Conservation (phyloP, 352 stramenopile genomes). For the Detonula confervacea region DNA sequence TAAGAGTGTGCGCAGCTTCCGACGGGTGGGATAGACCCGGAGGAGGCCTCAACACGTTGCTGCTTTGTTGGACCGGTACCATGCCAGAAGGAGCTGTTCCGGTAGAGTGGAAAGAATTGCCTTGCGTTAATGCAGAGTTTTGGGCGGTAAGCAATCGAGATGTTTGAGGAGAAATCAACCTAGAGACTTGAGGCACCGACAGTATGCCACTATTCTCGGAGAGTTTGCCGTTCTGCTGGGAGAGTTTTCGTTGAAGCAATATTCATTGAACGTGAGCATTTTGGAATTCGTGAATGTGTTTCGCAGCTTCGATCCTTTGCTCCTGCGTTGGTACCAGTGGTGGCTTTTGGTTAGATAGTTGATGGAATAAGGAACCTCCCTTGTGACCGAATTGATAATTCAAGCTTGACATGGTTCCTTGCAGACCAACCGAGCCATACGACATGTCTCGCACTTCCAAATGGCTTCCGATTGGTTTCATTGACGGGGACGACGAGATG, state of each 20-base stretch:
- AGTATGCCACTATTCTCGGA: no score
- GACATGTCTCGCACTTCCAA: slow-evolving; percentile 25
- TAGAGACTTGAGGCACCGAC: no score
- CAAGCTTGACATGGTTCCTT: slow-evolving; percentile 14
- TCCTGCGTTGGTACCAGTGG: slow-evolving; percentile 44
- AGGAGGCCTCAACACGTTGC: slow-evolving; percentile 39
- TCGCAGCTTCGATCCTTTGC: slow-evolving; percentile 50
- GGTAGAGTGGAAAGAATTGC: slow-evolving; percentile 7
- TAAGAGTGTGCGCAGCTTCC: slow-evolving; percentile 12
- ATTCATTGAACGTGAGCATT: slow-evolving; percentile 48
- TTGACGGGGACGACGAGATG: slow-evolving; percentile 26
- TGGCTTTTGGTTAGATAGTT: slow-evolving; percentile 13
- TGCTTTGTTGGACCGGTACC: neutral
- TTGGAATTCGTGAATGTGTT: slow-evolving; percentile 57
- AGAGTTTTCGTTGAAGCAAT: slow-evolving; percentile 44
- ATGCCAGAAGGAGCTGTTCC: neutral
- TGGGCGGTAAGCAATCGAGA: no score
- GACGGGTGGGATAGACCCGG: slow-evolving; percentile 38
- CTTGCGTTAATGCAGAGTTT: no score
- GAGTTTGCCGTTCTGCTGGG: no score
- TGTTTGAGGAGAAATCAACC: no score
- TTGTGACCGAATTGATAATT: slow-evolving; percentile 9
- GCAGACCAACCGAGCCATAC: neutral
- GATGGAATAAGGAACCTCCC: neutral
- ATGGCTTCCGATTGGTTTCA: slow-evolving; percentile 34